phyloP scores from a whole-genome alignment of 176 grass and related monocot species.

The Oryza australiensis region DNA sequence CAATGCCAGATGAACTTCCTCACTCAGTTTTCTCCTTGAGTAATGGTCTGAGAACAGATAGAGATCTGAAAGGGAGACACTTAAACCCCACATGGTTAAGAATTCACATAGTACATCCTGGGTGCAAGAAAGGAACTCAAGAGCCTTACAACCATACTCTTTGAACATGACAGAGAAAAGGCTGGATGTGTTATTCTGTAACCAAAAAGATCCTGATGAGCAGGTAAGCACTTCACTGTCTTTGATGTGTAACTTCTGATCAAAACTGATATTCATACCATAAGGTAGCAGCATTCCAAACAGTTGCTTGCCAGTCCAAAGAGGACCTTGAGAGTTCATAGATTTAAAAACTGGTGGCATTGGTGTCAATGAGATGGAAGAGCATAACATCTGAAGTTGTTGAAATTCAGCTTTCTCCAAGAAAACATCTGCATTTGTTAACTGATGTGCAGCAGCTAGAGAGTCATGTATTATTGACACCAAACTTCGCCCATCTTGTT shows the following conservation, averaged over 20 bases:
- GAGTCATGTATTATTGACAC: constrained; percentile 86
- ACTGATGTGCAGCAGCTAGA: constrained; percentile 62
- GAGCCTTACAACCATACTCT: constrained; percentile 55
- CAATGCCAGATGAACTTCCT: constrained; percentile 64
- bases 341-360: constrained; percentile 50
- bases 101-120: constrained; percentile 85
- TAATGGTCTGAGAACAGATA: constrained; percentile 65
- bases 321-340: constrained; percentile 32
- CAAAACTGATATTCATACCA: constrained; percentile 49
- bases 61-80: constrained; percentile 79
- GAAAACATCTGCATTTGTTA: constrained; percentile 50
- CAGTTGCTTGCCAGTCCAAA: constrained; percentile 81
- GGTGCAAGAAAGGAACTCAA: constrained; percentile 62
- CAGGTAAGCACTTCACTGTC: constrained; percentile 56
- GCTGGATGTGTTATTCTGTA: constrained; percentile 54
- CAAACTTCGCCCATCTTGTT: constrained; percentile 78
- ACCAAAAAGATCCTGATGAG: constrained; percentile 54
- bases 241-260: constrained; percentile 45
- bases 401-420: constrained; percentile 72
- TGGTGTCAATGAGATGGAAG: constrained; percentile 31
- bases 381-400: constrained; percentile 71
- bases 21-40: constrained; percentile 57
- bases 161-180: constrained; percentile 70
- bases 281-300: constrained; percentile 76
- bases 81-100: constrained; percentile 68